Conservation (phyloP, 345 rosid species). For the Streptanthus diversifolius region DNA sequence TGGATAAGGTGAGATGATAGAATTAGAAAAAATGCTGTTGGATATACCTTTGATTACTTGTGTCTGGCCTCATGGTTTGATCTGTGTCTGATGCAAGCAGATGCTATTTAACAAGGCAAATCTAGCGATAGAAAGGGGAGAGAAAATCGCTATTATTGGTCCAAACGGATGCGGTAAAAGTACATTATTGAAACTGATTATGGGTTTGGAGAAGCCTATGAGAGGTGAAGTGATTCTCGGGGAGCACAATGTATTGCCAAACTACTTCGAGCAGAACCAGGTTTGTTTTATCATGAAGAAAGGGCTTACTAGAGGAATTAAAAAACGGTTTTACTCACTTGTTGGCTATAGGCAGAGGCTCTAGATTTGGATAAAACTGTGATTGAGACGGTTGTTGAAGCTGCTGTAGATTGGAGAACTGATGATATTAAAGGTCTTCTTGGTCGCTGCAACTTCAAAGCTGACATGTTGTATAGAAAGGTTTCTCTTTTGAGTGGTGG, state of each 20-base stretch:
- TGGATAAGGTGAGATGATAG: constrained; percentile 55
- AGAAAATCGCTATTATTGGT: constrained; percentile 79
- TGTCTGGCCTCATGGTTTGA: constrained; percentile 3
- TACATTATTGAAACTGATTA: constrained; percentile 72
- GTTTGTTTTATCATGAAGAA: constrained; percentile 33
- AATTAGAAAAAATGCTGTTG: background rate
- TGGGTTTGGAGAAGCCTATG: constrained; percentile 64
- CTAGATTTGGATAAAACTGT: constrained; percentile 89
- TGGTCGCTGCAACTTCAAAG: constrained; percentile 97
- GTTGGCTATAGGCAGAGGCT: constrained; percentile 66
- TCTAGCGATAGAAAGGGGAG: constrained; percentile 69
- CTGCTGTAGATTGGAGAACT: constrained; percentile 85
- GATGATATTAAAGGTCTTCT: constrained; percentile 96
- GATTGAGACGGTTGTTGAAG: constrained; percentile 80
- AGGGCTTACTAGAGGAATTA: background rate
- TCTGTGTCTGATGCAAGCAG: constrained; percentile 36
- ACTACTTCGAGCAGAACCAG: constrained; percentile 99
- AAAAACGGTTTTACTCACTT: background rate
- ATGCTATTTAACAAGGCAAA: constrained; percentile 55
- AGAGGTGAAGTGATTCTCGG: constrained; percentile 75
- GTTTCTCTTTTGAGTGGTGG: constrained; percentile 94
- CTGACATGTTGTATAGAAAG: constrained; percentile 88
- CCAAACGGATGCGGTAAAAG: constrained; percentile 98
- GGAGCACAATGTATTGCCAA: constrained; percentile 88
- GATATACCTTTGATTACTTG: background rate